A percentile compares a stretch with the other conserved stretches of the same genome.
phyloP scores from a whole-genome alignment of 192 early-diverging fungal species.

The Diversispora epigaea region DNA sequence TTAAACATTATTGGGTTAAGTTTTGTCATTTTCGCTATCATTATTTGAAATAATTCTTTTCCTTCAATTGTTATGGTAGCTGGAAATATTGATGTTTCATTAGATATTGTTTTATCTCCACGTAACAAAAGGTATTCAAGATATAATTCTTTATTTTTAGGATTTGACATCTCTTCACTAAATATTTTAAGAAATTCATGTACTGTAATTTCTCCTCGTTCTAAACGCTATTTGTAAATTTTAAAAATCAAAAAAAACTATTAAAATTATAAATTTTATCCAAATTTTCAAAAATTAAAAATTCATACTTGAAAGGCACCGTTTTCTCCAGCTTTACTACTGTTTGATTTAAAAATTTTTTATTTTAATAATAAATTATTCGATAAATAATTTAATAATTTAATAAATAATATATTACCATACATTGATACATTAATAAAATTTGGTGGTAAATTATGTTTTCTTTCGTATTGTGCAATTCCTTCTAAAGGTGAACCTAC shows the following conservation, averaged over 20 bases:
- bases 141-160: slow-evolving; percentile 50
- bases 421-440: slow-evolving; percentile 84
- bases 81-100: slow-evolving; percentile 30
- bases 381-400: not conserved
- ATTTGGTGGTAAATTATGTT: slow-evolving; percentile 68
- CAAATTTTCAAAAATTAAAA: not conserved
- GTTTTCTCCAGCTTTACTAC: slow-evolving; percentile 43
- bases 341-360: not conserved
- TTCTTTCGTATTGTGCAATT: slow-evolving; percentile 66
- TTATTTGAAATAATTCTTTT: slow-evolving; percentile 55
- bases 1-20: slow-evolving; percentile 48
- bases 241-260: not conserved
- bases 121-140: slow-evolving; percentile 39
- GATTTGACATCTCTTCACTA: slow-evolving; percentile 58
- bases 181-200: slow-evolving; percentile 59
- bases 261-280: not conserved
- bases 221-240: slow-evolving; percentile 36
- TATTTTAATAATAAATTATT: not conserved
- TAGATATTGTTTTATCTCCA: slow-evolving; percentile 26
- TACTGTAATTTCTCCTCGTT: slow-evolving; percentile 62
- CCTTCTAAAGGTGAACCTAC: slow-evolving; percentile 78
- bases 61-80: slow-evolving; percentile 51
- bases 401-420: not conserved
- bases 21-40: slow-evolving; percentile 60
- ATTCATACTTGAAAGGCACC: slow-evolving; percentile 47